phyloP scores from a whole-genome alignment of 768 basidiomycete species.

The Mycena indigotica region DNA sequence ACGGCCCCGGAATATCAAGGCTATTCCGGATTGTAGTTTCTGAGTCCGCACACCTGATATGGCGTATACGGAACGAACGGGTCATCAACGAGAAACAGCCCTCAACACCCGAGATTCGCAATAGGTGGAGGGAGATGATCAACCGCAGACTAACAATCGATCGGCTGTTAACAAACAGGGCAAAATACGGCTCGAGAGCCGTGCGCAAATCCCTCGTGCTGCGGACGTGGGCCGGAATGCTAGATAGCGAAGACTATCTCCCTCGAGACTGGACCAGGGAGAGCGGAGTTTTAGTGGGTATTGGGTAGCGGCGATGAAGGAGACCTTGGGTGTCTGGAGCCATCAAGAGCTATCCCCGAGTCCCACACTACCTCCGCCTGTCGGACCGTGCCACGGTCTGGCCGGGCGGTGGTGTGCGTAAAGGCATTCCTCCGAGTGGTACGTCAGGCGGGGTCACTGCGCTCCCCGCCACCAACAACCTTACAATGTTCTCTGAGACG shows the following conservation, averaged over 20 bases:
- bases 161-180: neutral
- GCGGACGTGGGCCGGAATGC: neutral
- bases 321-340: no score
- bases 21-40: no score
- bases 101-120: neutral
- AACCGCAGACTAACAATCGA: neutral
- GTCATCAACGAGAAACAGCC: neutral
- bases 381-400: no score
- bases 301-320: neutral
- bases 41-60: neutral
- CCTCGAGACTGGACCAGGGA: neutral
- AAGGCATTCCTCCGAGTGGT: no score
- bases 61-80: neutral
- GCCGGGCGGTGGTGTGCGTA: no score
- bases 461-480: no score
- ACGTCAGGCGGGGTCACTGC: no score
- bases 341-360: no score
- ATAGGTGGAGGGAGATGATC: neutral
- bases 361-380: no score
- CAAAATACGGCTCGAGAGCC: neutral
- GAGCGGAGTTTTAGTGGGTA: neutral
- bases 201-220: neutral
- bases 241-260: neutral
- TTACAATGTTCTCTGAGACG: no score
- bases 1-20: neutral